Conservation (phyloP, 1,284 basidiomycete genomes). For the Tilletia horrida region DNA sequence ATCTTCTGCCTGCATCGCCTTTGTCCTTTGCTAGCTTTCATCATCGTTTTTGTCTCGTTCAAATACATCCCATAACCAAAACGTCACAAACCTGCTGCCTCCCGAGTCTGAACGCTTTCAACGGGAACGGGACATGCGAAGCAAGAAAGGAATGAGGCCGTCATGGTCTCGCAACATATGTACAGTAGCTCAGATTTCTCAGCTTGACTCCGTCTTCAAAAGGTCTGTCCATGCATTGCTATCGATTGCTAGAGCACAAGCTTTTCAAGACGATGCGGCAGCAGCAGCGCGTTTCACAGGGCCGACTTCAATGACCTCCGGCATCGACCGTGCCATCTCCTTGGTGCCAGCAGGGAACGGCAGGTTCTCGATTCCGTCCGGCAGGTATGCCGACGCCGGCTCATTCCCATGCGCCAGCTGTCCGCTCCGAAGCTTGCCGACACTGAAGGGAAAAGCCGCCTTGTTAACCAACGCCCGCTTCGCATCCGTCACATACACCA, state of each 20-base stretch:
- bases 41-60: too few species aligned
- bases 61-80: too few species aligned
- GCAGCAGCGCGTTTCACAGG: slow-evolving; percentile 13
- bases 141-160: too few species aligned
- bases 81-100: too few species aligned
- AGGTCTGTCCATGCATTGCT: background rate
- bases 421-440: slow-evolving; percentile 50
- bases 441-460: slow-evolving; percentile 44
- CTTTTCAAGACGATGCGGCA: background rate
- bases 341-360: slow-evolving; percentile 88
- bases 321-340: slow-evolving; percentile 66
- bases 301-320: slow-evolving; percentile 46
- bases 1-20: too few species aligned
- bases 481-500: slow-evolving; percentile 54
- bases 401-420: slow-evolving; percentile 70
- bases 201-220: too few species aligned
- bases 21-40: too few species aligned
- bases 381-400: slow-evolving; percentile 71
- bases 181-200: too few species aligned
- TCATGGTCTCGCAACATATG: too few species aligned
- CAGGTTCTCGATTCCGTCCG: slow-evolving; percentile 74
- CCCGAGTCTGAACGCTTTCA: too few species aligned
- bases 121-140: too few species aligned
- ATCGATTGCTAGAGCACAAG: background rate
- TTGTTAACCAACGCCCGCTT: slow-evolving; percentile 46